phyloP scores from a whole-genome alignment of 2,329 filamentous ascomycete species.

The Aspergillus tanneri region DNA sequence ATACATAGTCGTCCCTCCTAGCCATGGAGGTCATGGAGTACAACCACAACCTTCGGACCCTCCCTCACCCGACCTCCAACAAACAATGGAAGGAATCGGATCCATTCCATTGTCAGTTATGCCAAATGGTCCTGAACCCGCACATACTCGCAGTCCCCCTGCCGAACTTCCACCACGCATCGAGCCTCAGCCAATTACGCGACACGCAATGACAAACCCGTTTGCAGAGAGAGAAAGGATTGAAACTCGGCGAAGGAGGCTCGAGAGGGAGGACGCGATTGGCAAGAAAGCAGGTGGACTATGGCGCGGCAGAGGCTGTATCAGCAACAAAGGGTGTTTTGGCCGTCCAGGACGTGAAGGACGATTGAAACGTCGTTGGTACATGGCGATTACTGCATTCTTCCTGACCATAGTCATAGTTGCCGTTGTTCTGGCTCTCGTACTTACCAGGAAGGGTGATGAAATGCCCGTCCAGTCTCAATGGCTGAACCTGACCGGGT shows the following conservation, averaged over 20 bases:
- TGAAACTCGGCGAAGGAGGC: slow-evolving; percentile 54
- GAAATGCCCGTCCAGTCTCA: slow-evolving; percentile 49
- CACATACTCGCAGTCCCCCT: slow-evolving; percentile 34
- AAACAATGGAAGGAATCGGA: slow-evolving; percentile 62
- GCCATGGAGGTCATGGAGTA: slow-evolving; percentile 41
- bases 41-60: slow-evolving; percentile 59
- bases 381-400: slow-evolving; percentile 52
- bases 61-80: slow-evolving; percentile 61
- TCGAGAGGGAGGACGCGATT: slow-evolving; percentile 66
- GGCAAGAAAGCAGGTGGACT: slow-evolving; percentile 59
- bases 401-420: slow-evolving; percentile 59
- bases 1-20: slow-evolving; percentile 60
- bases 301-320: slow-evolving; percentile 65
- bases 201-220: slow-evolving; percentile 25
- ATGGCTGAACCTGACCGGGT: slow-evolving; percentile 84
- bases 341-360: slow-evolving; percentile 64
- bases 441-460: slow-evolving; percentile 51
- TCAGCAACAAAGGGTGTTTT: slow-evolving; percentile 64
- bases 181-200: slow-evolving; percentile 24
- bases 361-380: slow-evolving; percentile 62
- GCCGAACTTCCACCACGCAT: slow-evolving; percentile 27
- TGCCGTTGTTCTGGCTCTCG: slow-evolving; percentile 57
- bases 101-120: slow-evolving; percentile 62
- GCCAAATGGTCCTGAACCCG: slow-evolving; percentile 37
- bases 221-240: slow-evolving; percentile 32